Conservation (phyloP, 75 land plant genomes). For the Picea sitchensis region DNA sequence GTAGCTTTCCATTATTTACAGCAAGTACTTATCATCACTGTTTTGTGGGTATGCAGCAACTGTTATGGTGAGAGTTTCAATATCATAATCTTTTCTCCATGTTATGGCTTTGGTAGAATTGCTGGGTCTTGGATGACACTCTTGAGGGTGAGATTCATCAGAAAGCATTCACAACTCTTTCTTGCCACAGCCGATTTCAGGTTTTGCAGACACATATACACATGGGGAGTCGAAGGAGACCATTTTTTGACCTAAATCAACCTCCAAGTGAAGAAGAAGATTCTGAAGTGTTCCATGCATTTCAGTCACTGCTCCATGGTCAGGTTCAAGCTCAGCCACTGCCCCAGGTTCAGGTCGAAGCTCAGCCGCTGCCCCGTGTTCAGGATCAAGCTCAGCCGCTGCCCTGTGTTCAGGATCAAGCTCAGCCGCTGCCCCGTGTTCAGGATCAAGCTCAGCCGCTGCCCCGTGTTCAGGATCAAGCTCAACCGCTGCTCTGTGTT, state of each 20-base stretch:
- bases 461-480: background rate
- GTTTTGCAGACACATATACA: no score
- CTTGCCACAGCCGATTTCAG: background rate
- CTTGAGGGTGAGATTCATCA: no score
- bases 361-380: background rate
- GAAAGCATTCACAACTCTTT: no score
- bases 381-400: background rate
- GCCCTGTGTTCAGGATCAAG: no score
- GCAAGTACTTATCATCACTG: no score
- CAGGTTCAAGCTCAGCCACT: no score
- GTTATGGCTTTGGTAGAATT: no score
- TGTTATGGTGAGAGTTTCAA: no score
- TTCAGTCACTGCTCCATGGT: background rate
- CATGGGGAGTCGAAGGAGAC: slow-evolving; percentile 64
- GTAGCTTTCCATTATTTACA: no score
- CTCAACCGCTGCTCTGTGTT: background rate
- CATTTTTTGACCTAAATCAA: slow-evolving; percentile 66
- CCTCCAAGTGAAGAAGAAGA: slow-evolving; percentile 55
- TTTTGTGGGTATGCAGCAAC: no score
- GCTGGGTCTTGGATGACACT: no score
- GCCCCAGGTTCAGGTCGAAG: background rate
- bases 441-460: background rate
- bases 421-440: background rate
- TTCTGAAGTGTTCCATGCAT: slow-evolving; percentile 7
- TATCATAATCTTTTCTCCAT: no score